These are phyloP conservation scores for Adenanthera pavonina DNA, from an alignment of 306 rosid species.

Conservation along the genomic window DNA sequence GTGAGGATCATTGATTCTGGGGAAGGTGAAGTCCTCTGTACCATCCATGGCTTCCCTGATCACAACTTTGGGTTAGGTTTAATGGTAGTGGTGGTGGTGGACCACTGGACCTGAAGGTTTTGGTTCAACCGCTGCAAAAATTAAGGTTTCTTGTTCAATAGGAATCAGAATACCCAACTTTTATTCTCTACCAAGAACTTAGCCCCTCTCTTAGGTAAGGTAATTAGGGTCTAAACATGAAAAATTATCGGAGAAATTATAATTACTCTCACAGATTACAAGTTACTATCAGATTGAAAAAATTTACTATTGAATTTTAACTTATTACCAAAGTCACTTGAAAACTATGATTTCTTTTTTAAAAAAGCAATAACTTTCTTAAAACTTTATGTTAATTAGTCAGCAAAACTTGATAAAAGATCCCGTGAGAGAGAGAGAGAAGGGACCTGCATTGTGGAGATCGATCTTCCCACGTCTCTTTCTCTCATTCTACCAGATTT, in stretches of 20 bases:
- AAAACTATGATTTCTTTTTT: too few relatives aligned
- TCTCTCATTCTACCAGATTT: neutral
- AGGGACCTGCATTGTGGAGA: neutral
- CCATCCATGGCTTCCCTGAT: constrained; percentile 41
- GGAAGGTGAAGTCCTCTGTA: constrained; percentile 57
- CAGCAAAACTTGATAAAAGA: neutral
- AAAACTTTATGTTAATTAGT: neutral
- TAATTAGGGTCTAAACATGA: constrained; percentile 13
- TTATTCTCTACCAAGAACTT: constrained; percentile 34
- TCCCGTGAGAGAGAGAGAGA: neutral
- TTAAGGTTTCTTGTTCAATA: constrained; percentile 10
- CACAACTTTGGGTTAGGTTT: constrained; percentile 33
- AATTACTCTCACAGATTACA: too few relatives aligned
- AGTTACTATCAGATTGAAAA: neutral
- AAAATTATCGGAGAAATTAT: too few relatives aligned
- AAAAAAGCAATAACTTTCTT: neutral
- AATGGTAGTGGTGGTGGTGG: neutral
- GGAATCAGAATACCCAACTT: constrained; percentile 16
- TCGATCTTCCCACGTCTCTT: neutral
- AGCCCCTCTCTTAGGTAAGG: constrained; percentile 24
- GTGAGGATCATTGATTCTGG: constrained; percentile 36
- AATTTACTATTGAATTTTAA: neutral
- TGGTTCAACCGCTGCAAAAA: constrained; percentile 52
- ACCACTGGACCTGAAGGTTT: constrained; percentile 26
- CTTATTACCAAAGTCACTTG: neutral